Conservation (phyloP, 2,329 filamentous ascomycete genomes). For the Zalaria sp. region DNA sequence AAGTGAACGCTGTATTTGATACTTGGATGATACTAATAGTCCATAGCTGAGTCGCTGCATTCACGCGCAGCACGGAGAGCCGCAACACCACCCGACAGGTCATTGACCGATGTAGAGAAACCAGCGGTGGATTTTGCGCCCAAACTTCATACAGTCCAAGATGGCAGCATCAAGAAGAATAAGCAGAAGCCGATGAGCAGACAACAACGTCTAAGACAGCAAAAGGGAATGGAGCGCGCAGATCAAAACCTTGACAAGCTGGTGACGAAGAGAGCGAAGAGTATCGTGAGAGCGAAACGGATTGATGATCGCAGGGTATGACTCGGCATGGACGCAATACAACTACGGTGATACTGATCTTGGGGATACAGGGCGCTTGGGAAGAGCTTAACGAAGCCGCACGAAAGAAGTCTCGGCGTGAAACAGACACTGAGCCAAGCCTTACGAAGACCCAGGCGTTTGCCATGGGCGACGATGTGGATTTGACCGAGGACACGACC, state of each 20-base stretch:
- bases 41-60: constrained; percentile 47
- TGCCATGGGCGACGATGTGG: neutral
- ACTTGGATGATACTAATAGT: neutral
- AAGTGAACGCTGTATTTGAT: neutral
- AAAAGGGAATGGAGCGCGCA: constrained; percentile 41
- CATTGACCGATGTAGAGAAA: constrained; percentile 45
- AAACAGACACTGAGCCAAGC: neutral
- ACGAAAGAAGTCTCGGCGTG: too few species aligned
- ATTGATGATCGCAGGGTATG: constrained; percentile 32
- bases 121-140: constrained; percentile 41
- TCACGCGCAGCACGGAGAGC: constrained; percentile 64
- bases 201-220: constrained; percentile 38
- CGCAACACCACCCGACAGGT: constrained; percentile 56
- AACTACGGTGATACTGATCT: neutral
- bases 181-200: constrained; percentile 41
- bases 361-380: constrained; percentile 12
- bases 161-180: constrained; percentile 57
- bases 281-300: constrained; percentile 31
- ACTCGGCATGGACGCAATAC: neutral
- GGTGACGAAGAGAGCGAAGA: constrained; percentile 41
- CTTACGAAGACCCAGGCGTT: neutral
- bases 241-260: constrained; percentile 39
- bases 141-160: constrained; percentile 56
- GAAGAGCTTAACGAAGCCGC: constrained; percentile 17
- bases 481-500: constrained; percentile 1